Evolutionary conservation across 495 filamentous ascomycete species (phyloP).

Genomic region (Neurospora sp.): DNA sequence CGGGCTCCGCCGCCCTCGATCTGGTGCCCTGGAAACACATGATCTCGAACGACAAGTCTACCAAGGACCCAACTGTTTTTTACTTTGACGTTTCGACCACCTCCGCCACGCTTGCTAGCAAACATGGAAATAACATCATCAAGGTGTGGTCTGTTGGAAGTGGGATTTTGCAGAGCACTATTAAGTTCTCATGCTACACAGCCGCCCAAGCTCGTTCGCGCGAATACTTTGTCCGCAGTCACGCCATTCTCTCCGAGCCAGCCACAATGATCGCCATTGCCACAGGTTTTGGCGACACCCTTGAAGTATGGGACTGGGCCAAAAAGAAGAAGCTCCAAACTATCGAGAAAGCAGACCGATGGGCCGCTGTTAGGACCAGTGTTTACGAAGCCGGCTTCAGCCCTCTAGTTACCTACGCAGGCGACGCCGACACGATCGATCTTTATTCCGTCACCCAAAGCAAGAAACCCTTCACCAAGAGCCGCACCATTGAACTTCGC

Average conservation of each 20-base stretch:
- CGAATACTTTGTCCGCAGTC: slow-evolving; percentile 30
- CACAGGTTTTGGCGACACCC: slow-evolving; percentile 22
- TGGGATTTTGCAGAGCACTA: slow-evolving; percentile 17
- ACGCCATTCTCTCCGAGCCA: slow-evolving; percentile 27
- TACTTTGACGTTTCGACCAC: slow-evolving; percentile 22
- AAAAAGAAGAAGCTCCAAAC: slow-evolving; percentile 25
- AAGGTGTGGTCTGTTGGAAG: slow-evolving; percentile 25
- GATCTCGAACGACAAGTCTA: slow-evolving; percentile 13
- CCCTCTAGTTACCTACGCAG: slow-evolving; percentile 21
- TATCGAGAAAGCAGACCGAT: slow-evolving; percentile 25
- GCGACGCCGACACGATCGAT: slow-evolving; percentile 33
- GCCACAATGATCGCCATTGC: slow-evolving; percentile 24
- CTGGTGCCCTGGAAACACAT: slow-evolving; percentile 21
- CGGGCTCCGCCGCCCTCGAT: slow-evolving; percentile 2
- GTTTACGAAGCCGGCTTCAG: slow-evolving; percentile 21
- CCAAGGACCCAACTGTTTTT: slow-evolving; percentile 21
- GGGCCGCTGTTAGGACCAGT: slow-evolving; percentile 25
- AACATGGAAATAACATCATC: slow-evolving; percentile 30
- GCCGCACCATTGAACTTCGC: slow-evolving; percentile 56
- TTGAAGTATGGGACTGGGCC: slow-evolving; percentile 30
- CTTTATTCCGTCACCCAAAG: slow-evolving; percentile 59
- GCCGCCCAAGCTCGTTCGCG: slow-evolving; percentile 24
- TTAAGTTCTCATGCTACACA: slow-evolving; percentile 27
- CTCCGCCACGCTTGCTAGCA: slow-evolving; percentile 15
- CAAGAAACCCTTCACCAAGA: slow-evolving; percentile 59